Base-by-base conservation (phyloP, 1,139 yeast genomes). In the Blastobotrys apis region DNA sequence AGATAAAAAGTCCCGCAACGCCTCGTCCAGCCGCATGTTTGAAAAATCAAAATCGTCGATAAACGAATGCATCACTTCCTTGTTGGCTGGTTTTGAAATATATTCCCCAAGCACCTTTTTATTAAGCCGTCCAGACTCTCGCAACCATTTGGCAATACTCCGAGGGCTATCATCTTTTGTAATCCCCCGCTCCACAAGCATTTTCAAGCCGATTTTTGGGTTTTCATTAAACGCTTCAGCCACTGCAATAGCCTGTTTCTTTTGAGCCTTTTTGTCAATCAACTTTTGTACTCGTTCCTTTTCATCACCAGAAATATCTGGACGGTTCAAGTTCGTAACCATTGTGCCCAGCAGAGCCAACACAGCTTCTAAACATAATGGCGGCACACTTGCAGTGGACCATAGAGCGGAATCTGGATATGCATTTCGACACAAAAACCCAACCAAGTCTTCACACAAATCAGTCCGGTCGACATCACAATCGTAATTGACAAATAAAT, bases 381-480 rank as follows among this genome's bases (percentile, higher is more conserved):
- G 97, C 0, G 98, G 97, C 1, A 92, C 95, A 57, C 79, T 82
- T 31, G 84, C 86, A 0, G 97, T 85, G 0, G 95, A 82, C 56
- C 75, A 70, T 5, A 62, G 54, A 0, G 95, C 92, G 17, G 88
- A 76, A 55, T 86, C 94, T 0, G 96, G 94, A 39, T 84, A 73
- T 0, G 95, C 80, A 34, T 86, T 69, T 44, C 83, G 75, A 50
- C 95, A 81, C 44, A 94, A 71, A 45, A 83, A 78, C 39, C 83
- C 83, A 41, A 92, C 64, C 22, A 85, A 68, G 36, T 78, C 77
- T 20, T 75, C 75, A n/a, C 94, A 74, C 47, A 94, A 67, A 62
- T 94, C 97, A 1, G 84, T 75, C 53, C 94, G 77, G 51, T 88
- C 95, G 53, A 88, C 81, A 59, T 88, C 94, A 65, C 97, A 92